phyloP scores from a whole-genome alignment of 352 stramenopile species.

The Phytopythium ostracodes region DNA sequence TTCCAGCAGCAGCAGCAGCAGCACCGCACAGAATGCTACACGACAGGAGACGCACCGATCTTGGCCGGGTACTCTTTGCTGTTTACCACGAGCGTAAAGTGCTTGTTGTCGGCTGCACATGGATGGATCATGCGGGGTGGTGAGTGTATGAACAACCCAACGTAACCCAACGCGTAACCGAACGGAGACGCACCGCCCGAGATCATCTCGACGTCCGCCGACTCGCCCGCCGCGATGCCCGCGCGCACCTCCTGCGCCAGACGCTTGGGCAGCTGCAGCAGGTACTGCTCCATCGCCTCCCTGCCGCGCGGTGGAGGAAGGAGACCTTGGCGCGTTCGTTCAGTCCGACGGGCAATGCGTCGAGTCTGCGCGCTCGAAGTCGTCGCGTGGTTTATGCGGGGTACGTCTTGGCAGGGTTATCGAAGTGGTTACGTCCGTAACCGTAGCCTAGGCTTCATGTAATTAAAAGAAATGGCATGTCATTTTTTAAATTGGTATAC shows the following conservation, averaged over 20 bases:
- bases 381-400: too few relatives aligned
- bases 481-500: too few relatives aligned
- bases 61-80: constrained; percentile 75
- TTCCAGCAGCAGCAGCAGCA: too few relatives aligned
- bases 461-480: too few relatives aligned
- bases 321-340: not conserved
- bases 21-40: not conserved
- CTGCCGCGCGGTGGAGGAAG: not conserved
- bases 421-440: too few relatives aligned
- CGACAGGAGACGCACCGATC: constrained; percentile 37
- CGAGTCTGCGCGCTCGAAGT: too few relatives aligned
- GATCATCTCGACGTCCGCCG: constrained; percentile 68
- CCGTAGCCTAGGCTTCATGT: too few relatives aligned
- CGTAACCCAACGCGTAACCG: constrained; percentile 1
- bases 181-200: constrained; percentile 43
- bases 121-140: too few relatives aligned
- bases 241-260: constrained; percentile 68
- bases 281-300: constrained; percentile 76
- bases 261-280: constrained; percentile 83
- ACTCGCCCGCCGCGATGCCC: constrained; percentile 55
- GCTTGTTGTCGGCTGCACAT: constrained; percentile 74
- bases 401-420: too few relatives aligned
- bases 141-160: too few relatives aligned
- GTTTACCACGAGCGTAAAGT: constrained; percentile 77
- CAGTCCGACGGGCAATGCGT: too few relatives aligned